These are phyloP conservation scores for Wickerhamiella infanticola DNA, from an alignment of 1,139 yeast species.

Conservation along the genomic window DNA sequence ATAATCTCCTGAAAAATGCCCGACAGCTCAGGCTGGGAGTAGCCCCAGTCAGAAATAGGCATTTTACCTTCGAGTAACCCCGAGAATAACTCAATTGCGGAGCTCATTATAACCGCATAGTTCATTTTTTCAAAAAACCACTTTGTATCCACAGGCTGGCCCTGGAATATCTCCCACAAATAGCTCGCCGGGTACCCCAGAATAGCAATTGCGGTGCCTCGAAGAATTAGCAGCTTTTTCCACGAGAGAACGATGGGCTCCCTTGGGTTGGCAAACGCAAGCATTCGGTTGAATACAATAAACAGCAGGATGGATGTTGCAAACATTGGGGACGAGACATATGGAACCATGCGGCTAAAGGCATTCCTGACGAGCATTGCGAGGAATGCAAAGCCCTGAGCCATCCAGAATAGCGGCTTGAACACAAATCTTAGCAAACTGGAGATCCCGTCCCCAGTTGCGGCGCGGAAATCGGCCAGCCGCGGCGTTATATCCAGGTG, in stretches of 20 bases:
- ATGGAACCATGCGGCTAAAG: not conserved
- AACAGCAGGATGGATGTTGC: slow-evolving; percentile 48
- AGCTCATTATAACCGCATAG: not conserved
- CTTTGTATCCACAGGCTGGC: slow-evolving; percentile 1
- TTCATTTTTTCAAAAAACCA: not conserved
- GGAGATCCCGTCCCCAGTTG: too few species aligned
- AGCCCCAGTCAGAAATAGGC: not conserved
- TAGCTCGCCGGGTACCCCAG: slow-evolving; percentile 26
- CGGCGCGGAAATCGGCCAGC: too few species aligned
- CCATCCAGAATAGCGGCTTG: too few species aligned
- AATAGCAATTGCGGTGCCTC: slow-evolving; percentile 28
- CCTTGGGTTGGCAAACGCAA: slow-evolving; percentile 50
- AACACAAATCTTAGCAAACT: too few species aligned
- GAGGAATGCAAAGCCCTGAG: too few species aligned
- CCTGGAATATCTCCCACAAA: slow-evolving; percentile 28
- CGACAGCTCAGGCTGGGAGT: not conserved
- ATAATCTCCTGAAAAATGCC: not conserved
- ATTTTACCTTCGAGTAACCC: not conserved
- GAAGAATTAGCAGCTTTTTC: slow-evolving; percentile 21
- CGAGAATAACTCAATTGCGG: not conserved
- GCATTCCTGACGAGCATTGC: too few species aligned
- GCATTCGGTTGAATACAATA: slow-evolving; percentile 45
- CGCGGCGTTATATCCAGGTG: too few species aligned
- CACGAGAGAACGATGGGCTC: slow-evolving; percentile 24
- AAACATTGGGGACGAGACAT: slow-evolving; percentile 31